These are phyloP conservation scores for Globisporangium nodosum DNA, from an alignment of 352 stramenopile genomes.

Conservation along the genomic window DNA sequence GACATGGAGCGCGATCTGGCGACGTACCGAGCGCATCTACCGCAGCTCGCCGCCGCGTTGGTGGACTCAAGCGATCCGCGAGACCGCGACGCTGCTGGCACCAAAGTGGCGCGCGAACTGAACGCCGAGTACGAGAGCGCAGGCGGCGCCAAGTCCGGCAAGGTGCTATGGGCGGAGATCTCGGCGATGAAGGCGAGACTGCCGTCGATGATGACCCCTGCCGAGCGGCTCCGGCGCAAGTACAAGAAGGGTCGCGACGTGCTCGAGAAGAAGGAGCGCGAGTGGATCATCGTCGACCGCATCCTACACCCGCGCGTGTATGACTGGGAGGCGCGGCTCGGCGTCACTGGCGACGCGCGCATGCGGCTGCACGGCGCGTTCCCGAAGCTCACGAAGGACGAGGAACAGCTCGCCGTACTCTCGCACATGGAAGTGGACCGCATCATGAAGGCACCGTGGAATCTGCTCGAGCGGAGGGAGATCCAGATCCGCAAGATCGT, in stretches of 20 bases:
- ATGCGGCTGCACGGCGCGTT: constrained; percentile 43
- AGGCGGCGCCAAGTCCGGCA: constrained; percentile 34
- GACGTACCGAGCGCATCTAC: constrained; percentile 45
- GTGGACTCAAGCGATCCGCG: constrained; percentile 17
- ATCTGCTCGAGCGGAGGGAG: constrained; percentile 66
- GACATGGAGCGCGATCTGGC: constrained; percentile 50
- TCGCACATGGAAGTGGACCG: constrained; percentile 62
- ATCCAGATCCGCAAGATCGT: constrained; percentile 72
- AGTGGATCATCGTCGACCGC: constrained; percentile 73
- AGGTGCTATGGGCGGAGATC: constrained; percentile 65
- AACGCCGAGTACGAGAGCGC: constrained; percentile 57
- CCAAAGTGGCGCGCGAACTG: constrained; percentile 46
- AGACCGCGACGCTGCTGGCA: constrained; percentile 39
- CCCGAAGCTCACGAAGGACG: constrained; percentile 51
- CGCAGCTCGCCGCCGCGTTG: constrained; percentile 40
- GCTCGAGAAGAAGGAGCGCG: constrained; percentile 67
- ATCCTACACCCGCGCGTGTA: constrained; percentile 60
- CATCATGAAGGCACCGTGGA: constrained; percentile 69
- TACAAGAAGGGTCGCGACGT: constrained; percentile 67
- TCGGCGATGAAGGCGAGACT: constrained; percentile 71
- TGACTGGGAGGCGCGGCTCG: constrained; percentile 54
- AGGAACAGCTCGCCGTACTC: constrained; percentile 52
- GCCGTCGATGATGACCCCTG: constrained; percentile 72
- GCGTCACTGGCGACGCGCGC: constrained; percentile 12
- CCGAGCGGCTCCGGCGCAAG: constrained; percentile 64